Evolutionary conservation across 352 stramenopile species (phyloP).

Genomic region (Elongisporangium undulatum): DNA sequence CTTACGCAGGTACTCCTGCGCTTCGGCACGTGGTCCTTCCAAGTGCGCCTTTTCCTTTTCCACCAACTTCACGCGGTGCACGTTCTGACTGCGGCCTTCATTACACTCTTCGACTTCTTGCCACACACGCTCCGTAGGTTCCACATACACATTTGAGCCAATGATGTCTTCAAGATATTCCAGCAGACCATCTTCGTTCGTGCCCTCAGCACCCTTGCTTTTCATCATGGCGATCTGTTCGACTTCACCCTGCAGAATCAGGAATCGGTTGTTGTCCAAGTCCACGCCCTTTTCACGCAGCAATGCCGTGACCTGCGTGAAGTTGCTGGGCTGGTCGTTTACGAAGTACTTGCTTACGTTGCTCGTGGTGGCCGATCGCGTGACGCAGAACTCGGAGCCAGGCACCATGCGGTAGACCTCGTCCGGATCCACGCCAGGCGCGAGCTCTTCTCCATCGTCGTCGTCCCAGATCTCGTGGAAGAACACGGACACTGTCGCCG

Average conservation of each 20-base stretch:
- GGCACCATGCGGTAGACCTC: conserved; percentile 94
- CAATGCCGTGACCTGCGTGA: conserved; percentile 94
- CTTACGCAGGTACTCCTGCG: conserved; percentile 92
- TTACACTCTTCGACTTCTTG: conserved; percentile 93
- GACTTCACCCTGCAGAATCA: conserved; percentile 96
- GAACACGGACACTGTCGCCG: conserved; percentile 95
- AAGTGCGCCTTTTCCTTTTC: conserved; percentile 97
- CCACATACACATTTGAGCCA: conserved; percentile 97
- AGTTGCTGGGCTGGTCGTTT: conserved; percentile 90
- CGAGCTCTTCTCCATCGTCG: conserved; percentile 14
- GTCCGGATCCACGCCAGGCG: conserved; percentile 37
- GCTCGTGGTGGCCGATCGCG: conserved; percentile 89
- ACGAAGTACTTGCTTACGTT: conserved; percentile 98
- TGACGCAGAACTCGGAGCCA: conserved; percentile 90
- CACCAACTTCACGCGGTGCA: conserved; percentile 98
- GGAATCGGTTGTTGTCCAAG: conserved; percentile 99
- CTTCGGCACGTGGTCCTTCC: conserved; percentile 93
- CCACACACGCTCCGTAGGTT: conserved; percentile 91
- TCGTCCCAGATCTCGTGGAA: conserved; percentile 97
- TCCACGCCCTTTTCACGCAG: conserved; percentile 96
- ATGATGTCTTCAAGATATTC: conserved; percentile 99
- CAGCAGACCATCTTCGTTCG: conserved; percentile 96
- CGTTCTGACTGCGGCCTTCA: conserved; percentile 90
- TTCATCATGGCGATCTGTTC: conserved; percentile 99
- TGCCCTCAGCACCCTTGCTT: conserved; percentile 91